Base-by-base conservation (phyloP, 371 early-diverging fungal species). In the Mortierella sp. region DNA sequence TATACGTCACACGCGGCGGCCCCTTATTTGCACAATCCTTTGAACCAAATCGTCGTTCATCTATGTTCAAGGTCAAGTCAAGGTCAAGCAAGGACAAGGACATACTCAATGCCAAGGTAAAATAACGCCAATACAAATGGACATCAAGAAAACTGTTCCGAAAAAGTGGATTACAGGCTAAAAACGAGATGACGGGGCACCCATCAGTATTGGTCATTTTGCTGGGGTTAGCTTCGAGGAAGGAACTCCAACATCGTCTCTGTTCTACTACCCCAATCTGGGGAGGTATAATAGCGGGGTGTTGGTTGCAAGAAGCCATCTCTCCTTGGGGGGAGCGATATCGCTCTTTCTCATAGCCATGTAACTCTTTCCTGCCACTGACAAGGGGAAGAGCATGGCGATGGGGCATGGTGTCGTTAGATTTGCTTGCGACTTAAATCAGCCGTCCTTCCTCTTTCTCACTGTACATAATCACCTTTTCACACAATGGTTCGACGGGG, bases 341-440 rank as follows among this genome's bases (percentile, higher is more conserved):
- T 0, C 16, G 63, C 31, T 9, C 8, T 19, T 34, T 63, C 28
- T 16, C 31, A 60, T 60, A 14, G 16, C 38, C 31, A 63, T 16
- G 21, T 38, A 38, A 38, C 19, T 6, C 5, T 34, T 16, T 21
- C 65, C 34, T 19, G 34, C 24, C 11, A 68, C 5, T 34, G 68
- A 68, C 11, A 38, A 68, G 24, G 68, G 10, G 68, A 68, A 19
- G 19, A 24, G 21, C 68, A 24, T 68, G 24, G 42, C 5, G 42
- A 38, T 38, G 9, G 68, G 38, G 68, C 68, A 24, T 68, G 68
- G 42, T 42, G 68, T 68, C 68, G 44, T 38, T 68, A 68, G 68
- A 68, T 60, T 24, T 21, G 38, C 44, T 68, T 42, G 65, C 44
- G 68, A 68, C 68, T 68, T 68, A 68, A 68, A 21, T 11, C 42